Evolutionary conservation across 2,329 filamentous ascomycete species (phyloP).

Genomic region (Keithomyces neogunnii): DNA sequence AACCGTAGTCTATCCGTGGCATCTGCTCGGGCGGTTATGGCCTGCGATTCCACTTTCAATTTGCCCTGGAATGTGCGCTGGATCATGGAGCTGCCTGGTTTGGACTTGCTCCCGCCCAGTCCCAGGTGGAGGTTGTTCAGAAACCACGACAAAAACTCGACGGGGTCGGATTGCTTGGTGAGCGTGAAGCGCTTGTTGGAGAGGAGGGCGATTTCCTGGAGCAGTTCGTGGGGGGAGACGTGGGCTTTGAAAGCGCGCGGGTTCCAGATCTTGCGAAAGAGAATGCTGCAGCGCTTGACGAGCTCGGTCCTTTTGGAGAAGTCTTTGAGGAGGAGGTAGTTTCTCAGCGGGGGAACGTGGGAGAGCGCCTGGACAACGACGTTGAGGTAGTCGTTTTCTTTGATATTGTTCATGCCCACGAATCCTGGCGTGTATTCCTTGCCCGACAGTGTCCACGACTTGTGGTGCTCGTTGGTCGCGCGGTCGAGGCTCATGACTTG

Average conservation of each 20-base stretch:
- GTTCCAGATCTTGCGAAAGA: constrained; percentile 98
- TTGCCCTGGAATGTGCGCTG: constrained; percentile 91
- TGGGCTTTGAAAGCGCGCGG: constrained; percentile 91
- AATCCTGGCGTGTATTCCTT: constrained; percentile 88
- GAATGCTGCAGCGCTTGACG: constrained; percentile 76
- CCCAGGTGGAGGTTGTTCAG: constrained; percentile 91
- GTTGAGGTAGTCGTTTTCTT: constrained; percentile 98
- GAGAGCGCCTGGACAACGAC: constrained; percentile 86
- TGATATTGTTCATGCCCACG: constrained; percentile 99
- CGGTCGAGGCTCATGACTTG: constrained; percentile 78
- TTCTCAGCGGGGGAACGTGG: constrained; percentile 81
- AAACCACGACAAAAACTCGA: constrained; percentile 96
- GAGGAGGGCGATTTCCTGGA: constrained; percentile 85
- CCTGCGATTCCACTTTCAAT: constrained; percentile 86
- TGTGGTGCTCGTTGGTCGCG: constrained; percentile 29
- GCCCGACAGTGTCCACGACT: constrained; percentile 56
- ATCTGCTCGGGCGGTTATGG: constrained; percentile 85
- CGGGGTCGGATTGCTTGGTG: constrained; percentile 85
- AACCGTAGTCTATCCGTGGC: constrained; percentile 82
- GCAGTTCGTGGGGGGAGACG: constrained; percentile 91
- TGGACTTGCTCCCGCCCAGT: constrained; percentile 81
- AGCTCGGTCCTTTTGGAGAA: constrained; percentile 67
- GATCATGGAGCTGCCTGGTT: constrained; percentile 75
- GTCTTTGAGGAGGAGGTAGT: constrained; percentile 84
- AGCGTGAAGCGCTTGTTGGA: constrained; percentile 91